Evolutionary conservation across 225 moss, liverwort and hornwort genomes (phyloP).

Genomic region (Thuidium tamariscinum): DNA sequence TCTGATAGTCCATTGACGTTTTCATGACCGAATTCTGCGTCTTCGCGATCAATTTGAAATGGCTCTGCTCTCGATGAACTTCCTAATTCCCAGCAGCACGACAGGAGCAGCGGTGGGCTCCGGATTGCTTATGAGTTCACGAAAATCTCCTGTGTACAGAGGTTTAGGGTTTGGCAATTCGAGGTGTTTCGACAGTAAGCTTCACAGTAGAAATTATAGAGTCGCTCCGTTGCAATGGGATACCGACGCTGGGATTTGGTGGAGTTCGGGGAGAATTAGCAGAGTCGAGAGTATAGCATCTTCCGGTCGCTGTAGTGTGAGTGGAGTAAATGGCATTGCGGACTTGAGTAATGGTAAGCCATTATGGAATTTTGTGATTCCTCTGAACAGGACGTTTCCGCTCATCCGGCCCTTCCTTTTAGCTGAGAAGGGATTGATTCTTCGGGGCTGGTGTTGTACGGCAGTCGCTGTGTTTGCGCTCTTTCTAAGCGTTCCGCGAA

Average conservation of each 20-base stretch:
- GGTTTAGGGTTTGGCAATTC: constrained; percentile 1
- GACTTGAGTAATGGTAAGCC: background rate
- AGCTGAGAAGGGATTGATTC: constrained; percentile 32
- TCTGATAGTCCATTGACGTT: background rate
- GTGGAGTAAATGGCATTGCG: background rate
- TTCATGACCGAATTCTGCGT: background rate
- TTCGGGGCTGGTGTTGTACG: constrained; percentile 74
- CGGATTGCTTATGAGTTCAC: background rate
- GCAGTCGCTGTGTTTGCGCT: constrained; percentile 55
- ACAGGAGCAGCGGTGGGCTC: background rate
- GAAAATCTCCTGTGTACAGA: background rate
- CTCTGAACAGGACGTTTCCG: constrained; percentile 22
- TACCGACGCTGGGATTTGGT: background rate
- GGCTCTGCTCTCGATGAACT: background rate
- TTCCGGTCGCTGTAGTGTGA: background rate
- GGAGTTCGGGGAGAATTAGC: background rate
- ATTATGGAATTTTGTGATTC: constrained; percentile 2
- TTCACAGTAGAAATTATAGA: background rate
- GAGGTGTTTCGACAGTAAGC: background rate
- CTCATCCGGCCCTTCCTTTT: constrained; percentile 51
- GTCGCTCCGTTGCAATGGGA: background rate
- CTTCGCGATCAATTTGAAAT: background rate
- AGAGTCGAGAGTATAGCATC: background rate
- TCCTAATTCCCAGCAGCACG: background rate
- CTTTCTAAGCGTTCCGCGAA: constrained; percentile 60